Evolutionary conservation across 345 rosid species (phyloP), one percentile per base, ranked within the genome.

Genomic region (Bruguiera parviflora): DNA sequence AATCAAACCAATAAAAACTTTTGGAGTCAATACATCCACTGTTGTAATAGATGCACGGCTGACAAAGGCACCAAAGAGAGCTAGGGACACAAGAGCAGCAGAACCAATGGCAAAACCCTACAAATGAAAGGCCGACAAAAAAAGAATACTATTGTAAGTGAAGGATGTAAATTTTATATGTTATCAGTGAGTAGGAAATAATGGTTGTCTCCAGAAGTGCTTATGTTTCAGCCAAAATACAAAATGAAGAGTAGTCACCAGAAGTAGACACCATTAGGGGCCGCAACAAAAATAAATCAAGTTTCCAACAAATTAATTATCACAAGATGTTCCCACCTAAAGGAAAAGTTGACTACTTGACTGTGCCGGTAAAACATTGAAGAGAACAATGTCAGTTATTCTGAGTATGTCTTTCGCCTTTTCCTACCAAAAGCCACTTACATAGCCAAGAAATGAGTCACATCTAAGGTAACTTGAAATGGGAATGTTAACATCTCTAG

Each of bases 51-150:
- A 64, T 20, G 70, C 78, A 24, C 78, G 69, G 61, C 78, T 75
- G 35, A 75, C 78, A 68, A 68, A 75, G 32, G 78, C 78, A 35
- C 78, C 78, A n/a, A 75, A 75, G 33, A 75, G 73, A 5, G 78
- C 73, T 37, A 75, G 85, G n/a, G 98, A 90, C 69, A 88, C 94
- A 0, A 88, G 88, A 22, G 94, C 94, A 4, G 91, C 94, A 67
- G 91, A 88, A 19, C 91, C 91, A 67, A 88, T 88, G 60, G 94
- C 94, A 22, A 88, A 88, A 51, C 94, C 94, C 90, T 86, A 66
- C 37, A 65, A 57, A 63, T 8, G 53, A 43, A 74, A 75, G 47
- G 66, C 68, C 28, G n/a, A n/a, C 11, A 66, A 63, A 59, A n/a
- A 25, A 51, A 6, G n/a, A n/a, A n/a, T n/a, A 9, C 31, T 43